These are phyloP conservation scores for Candida fluviatilis DNA, from an alignment of 805 yeast genomes.

Conservation along the genomic window DNA sequence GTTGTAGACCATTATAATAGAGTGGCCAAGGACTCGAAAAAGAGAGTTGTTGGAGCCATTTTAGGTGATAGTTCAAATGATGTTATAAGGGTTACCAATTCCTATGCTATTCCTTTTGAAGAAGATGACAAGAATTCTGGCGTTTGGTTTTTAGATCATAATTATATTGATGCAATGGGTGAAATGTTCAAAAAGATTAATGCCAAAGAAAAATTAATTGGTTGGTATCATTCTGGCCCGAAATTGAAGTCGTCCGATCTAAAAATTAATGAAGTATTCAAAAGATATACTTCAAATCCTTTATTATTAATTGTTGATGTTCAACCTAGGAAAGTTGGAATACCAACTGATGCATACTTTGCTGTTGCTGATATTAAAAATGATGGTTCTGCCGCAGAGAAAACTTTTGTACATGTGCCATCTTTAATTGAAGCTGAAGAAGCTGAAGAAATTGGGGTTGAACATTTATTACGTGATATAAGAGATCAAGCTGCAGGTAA, in stretches of 20 bases:
- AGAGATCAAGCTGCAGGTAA: constrained; percentile 97
- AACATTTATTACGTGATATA: constrained; percentile 88
- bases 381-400: constrained; percentile 90
- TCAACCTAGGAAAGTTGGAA: constrained; percentile 76
- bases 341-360: constrained; percentile 92
- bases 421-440: constrained; percentile 95
- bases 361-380: constrained; percentile 95
- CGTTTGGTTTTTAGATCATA: constrained; percentile 97
- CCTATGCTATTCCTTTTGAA: constrained; percentile 96
- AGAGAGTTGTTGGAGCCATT: constrained; percentile 91
- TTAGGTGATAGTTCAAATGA: constrained; percentile 70
- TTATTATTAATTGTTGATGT: constrained; percentile 88
- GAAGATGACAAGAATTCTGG: constrained; percentile 89
- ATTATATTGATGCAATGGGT: constrained; percentile 92
- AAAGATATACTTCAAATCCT: constrained; percentile 76
- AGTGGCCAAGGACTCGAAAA: constrained; percentile 62
- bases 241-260: constrained; percentile 83
- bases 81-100: constrained; percentile 74
- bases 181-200: constrained; percentile 97
- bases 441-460: constrained; percentile 99
- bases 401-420: constrained; percentile 90
- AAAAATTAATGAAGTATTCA: constrained; percentile 84
- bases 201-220: constrained; percentile 92
- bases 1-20: constrained; percentile 95
- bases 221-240: constrained; percentile 99